Percentiles rank a stretch among this genome's conserved stretches.
These are phyloP conservation scores for Periconia sp. DNA, from an alignment of 2,329 filamentous ascomycete genomes.

Conservation along the genomic window DNA sequence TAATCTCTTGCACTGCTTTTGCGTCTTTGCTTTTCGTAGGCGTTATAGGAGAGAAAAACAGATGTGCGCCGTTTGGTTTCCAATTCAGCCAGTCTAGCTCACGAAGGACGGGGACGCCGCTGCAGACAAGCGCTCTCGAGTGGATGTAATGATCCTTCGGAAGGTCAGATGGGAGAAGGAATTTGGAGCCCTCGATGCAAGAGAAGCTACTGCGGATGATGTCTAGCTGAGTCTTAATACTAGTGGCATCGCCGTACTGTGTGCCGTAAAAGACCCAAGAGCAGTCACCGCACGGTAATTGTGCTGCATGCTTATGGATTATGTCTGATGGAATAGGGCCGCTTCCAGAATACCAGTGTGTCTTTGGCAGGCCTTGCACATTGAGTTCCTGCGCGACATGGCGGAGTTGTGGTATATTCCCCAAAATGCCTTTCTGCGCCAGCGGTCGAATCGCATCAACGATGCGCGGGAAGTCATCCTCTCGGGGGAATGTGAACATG, in stretches of 20 bases:
- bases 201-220: conserved; percentile 19
- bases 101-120: conserved; percentile 31
- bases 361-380: conserved; percentile 17
- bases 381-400: conserved; percentile 21
- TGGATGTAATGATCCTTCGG: conserved; percentile 24
- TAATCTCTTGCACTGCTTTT: conserved; percentile 38
- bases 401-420: conserved; percentile 23
- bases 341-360: conserved; percentile 13
- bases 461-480: conserved; percentile 52
- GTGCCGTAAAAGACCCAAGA: conserved; percentile 24
- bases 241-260: conserved; percentile 19
- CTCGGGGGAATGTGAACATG: conserved; percentile 48
- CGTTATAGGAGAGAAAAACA: conserved; percentile 51
- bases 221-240: conserved; percentile 18
- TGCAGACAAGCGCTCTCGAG: conserved; percentile 17
- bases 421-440: conserved; percentile 20
- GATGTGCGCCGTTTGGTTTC: conserved; percentile 49
- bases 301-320: conserved; percentile 12
- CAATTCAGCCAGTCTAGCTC: conserved; percentile 44
- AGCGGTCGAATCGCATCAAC: conserved; percentile 55
- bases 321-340: conserved; percentile 15
- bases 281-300: conserved; percentile 16
- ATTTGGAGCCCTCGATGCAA: conserved; percentile 14
- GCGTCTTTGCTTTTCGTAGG: conserved; percentile 49
- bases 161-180: conserved; percentile 16